Evolutionary conservation across 805 yeast species (phyloP).

Genomic region (Pichia scutulata): DNA sequence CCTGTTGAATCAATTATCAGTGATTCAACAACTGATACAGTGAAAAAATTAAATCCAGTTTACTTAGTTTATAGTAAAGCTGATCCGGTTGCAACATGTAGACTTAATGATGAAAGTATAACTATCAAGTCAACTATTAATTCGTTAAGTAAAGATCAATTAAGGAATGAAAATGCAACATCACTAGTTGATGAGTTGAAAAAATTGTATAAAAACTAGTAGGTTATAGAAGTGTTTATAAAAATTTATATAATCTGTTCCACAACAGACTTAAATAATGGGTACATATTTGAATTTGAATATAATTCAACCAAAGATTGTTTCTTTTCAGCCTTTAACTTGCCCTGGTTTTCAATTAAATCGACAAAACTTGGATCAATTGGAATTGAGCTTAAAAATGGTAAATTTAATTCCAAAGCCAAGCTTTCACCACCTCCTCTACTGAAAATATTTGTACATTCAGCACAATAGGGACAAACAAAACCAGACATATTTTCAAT

Average conservation of each 20-base stretch:
- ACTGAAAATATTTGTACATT: constrained; percentile 86
- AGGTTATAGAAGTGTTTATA: neutral
- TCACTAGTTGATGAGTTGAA: constrained; percentile 5
- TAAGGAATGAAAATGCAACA: neutral
- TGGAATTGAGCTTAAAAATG: constrained; percentile 82
- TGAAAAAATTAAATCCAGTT: neutral
- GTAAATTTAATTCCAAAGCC: constrained; percentile 53
- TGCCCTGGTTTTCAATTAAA: constrained; percentile 74
- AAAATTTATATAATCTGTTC: constrained; percentile 24
- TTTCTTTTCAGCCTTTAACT: constrained; percentile 39
- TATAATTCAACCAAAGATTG: constrained; percentile 32
- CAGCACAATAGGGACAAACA: constrained; percentile 88
- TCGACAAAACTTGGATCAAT: constrained; percentile 90
- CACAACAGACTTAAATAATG: constrained; percentile 41
- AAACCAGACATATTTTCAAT: constrained; percentile 97
- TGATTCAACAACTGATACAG: neutral
- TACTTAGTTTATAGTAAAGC: neutral
- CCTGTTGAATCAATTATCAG: neutral
- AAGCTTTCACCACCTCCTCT: constrained; percentile 83
- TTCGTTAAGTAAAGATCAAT: neutral
- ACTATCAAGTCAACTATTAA: neutral
- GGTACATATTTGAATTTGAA: constrained; percentile 29
- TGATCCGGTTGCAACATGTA: constrained; percentile 12
- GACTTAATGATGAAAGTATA: constrained; percentile 10
- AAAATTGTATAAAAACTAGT: constrained; percentile 3